Percentiles rank a stretch among this genome's conserved stretches.
Evolutionary conservation across 495 filamentous ascomycete genomes (phyloP).

Genomic region (Clohesyomyces aquaticus): DNA sequence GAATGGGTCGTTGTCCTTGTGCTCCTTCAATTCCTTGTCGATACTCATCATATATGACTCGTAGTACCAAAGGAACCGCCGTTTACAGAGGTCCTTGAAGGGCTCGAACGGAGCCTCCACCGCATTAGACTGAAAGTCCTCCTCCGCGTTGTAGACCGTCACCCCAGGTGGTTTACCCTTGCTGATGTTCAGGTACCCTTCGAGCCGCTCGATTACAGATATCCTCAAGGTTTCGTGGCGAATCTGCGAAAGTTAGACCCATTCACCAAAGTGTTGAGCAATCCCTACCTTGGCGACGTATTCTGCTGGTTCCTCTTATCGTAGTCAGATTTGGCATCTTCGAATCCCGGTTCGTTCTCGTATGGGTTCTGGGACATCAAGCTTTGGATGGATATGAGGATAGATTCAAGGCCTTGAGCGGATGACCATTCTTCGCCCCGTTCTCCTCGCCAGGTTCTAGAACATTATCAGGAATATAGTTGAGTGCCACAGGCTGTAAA

Average conservation of each 20-base stretch:
- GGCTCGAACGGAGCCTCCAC: conserved; percentile 68
- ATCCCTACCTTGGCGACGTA: conserved; percentile 75
- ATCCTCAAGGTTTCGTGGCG: conserved; percentile 88
- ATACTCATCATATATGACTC: conserved; percentile 79
- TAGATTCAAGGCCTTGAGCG: conserved; percentile 92
- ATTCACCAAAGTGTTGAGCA: background rate
- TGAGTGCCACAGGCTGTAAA: conserved; percentile 5
- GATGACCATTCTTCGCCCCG: conserved; percentile 93
- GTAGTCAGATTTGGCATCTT: conserved; percentile 65
- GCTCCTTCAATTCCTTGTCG: conserved; percentile 61
- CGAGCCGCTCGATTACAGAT: conserved; percentile 82
- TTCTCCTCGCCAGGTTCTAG: conserved; percentile 90
- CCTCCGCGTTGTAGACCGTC: conserved; percentile 54
- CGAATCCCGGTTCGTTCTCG: conserved; percentile 94
- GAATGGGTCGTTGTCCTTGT: conserved; percentile 66
- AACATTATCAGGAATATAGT: conserved; percentile 42
- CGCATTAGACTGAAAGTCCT: conserved; percentile 55
- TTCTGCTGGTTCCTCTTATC: conserved; percentile 76
- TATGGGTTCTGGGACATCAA: conserved; percentile 93
- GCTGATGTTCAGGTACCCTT: conserved; percentile 72
- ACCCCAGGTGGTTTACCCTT: conserved; percentile 52
- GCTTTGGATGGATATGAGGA: conserved; percentile 93
- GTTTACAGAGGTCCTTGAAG: conserved; percentile 88
- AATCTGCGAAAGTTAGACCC: conserved; percentile 55
- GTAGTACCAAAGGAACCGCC: conserved; percentile 94